Evolutionary conservation across 2,329 filamentous ascomycete genomes (phyloP).

Genomic region (Fusarium oligoseptatum): DNA sequence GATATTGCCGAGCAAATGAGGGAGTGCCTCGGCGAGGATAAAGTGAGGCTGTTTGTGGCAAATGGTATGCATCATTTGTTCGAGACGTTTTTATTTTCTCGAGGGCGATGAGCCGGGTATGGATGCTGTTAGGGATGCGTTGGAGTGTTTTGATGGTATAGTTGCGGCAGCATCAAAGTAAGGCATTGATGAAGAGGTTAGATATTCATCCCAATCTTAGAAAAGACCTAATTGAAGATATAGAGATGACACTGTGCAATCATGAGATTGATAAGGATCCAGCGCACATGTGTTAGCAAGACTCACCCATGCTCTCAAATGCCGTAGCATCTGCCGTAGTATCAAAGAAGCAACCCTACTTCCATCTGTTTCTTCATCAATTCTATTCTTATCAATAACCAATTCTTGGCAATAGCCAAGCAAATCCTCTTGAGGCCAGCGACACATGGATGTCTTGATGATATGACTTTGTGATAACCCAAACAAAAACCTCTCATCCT

Average conservation of each 20-base stretch:
- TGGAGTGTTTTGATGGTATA: slow-evolving; percentile 43
- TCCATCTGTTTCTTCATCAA: background rate
- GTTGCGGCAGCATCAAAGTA: slow-evolving; percentile 1
- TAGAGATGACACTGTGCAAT: background rate
- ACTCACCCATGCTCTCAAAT: background rate
- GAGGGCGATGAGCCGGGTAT: slow-evolving; percentile 49
- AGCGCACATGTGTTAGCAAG: background rate
- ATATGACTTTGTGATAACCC: background rate
- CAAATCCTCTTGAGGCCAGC: background rate
- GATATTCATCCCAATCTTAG: background rate
- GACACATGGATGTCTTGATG: background rate
- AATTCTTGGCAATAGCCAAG: background rate
- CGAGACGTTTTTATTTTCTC: slow-evolving; percentile 47
- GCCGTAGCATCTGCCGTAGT: background rate
- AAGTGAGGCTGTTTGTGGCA: slow-evolving; percentile 45
- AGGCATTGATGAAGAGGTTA: background rate
- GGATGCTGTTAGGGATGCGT: slow-evolving; percentile 43
- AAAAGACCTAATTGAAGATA: background rate
- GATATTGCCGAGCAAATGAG: slow-evolving; percentile 47
- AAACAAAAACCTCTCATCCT: background rate
- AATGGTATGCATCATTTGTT: slow-evolving; percentile 47
- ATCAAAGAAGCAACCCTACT: background rate
- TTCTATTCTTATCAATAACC: background rate
- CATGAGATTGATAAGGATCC: background rate
- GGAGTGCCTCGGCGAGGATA: slow-evolving; percentile 43